Evolutionary conservation across 2,329 filamentous ascomycete genomes (phyloP), one percentile per base, ranked within the genome.

Genomic region (Diplodia scrobiculata): DNA sequence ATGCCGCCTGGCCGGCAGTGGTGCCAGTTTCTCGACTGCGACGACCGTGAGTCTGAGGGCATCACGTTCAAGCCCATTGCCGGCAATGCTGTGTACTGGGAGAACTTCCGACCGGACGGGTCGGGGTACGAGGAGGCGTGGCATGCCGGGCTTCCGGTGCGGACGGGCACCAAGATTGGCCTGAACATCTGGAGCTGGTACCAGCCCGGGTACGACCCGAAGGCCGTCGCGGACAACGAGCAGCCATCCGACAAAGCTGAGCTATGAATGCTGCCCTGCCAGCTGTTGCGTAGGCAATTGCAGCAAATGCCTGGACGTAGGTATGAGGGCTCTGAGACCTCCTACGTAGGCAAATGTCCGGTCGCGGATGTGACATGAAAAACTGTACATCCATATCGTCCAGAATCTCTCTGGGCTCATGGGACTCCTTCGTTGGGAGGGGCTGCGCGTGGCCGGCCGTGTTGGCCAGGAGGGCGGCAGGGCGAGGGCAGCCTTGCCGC

Each of bases 151-250:
- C 77, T 87, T 71, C 85, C 86, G 9, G 85, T 88, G 0, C 74
- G 75, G 58, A 78, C 74, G 48, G 86, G 86, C 1, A 79, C 76
- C 45, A 88, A 88, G 77, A 80, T 87, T 66, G 86, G 86, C 0
- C 73, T 88, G 75, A 88, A 88, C 75, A 86, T 88, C 68, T 88
- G 86, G 86, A 87, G 83, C 74, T 87, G 85, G 85, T 84, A 82
- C 73, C 83, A 85, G 74, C 71, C 74, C 34, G 60, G 66, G 52
- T 67, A 60, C 34, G 34, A 60, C 27, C 66, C 66, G 36, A 50
- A 55, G 34, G 3, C 63, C 6, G 47, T 47, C 21, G 19, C 64
- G 21, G 14, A 41, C n/a, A 53, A 59, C 36, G 41, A 36, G 17
- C 38, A 55, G 47, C 59, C 21, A 14, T n/a, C 14, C 50, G 62